These are phyloP conservation scores for Avena sativa DNA, from an alignment of 176 grass and related monocot genomes.

Conservation along the genomic window DNA sequence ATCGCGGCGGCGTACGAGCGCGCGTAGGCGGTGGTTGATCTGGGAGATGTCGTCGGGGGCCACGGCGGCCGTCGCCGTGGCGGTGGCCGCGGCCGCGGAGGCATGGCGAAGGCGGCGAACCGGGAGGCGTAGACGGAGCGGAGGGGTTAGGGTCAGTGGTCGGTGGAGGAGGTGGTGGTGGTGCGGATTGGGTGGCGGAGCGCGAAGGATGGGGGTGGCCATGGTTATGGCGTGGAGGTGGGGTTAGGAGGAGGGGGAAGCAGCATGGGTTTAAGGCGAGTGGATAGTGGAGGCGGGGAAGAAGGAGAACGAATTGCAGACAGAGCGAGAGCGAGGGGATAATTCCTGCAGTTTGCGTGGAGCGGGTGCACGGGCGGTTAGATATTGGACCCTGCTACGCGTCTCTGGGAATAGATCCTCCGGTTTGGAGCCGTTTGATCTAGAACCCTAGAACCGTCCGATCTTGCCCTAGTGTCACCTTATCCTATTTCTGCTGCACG, in stretches of 20 bases:
- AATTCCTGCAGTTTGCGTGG: too few relatives aligned
- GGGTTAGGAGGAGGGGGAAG: neutral
- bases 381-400: too few relatives aligned
- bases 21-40: slow-evolving; percentile 70
- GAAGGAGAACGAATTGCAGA: too few relatives aligned
- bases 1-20: slow-evolving; percentile 53
- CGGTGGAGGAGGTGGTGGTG: slow-evolving; percentile 27
- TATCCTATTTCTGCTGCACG: too few relatives aligned
- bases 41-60: slow-evolving; percentile 70
- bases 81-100: neutral
- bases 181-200: slow-evolving; percentile 14
- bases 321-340: too few relatives aligned
- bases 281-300: too few relatives aligned
- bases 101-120: slow-evolving; percentile 15
- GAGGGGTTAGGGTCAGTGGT: slow-evolving; percentile 23
- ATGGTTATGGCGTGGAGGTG: slow-evolving; percentile 37
- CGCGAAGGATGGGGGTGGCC: slow-evolving; percentile 15
- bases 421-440: too few relatives aligned
- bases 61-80: slow-evolving; percentile 32
- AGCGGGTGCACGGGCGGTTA: too few relatives aligned
- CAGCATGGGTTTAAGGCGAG: neutral
- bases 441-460: too few relatives aligned
- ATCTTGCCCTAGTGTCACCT: too few relatives aligned
- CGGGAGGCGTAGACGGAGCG: slow-evolving; percentile 39
- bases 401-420: too few relatives aligned